These are phyloP conservation scores for Irpex sp. DNA, from an alignment of 1,284 basidiomycete genomes.

Conservation along the genomic window DNA sequence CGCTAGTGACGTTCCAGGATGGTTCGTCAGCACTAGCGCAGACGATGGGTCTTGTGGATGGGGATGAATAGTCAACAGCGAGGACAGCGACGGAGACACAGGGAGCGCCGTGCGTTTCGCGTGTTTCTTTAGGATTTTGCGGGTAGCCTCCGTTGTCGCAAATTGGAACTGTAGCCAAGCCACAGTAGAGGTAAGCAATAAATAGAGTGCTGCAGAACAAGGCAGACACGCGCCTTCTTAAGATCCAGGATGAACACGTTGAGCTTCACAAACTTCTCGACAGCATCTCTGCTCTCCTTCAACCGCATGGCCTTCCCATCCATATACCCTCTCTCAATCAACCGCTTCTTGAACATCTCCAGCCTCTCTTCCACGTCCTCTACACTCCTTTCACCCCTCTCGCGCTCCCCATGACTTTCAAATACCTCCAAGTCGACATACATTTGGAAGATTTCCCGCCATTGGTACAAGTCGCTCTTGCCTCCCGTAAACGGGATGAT, in stretches of 20 bases:
- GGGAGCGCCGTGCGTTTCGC: slow-evolving; percentile 81
- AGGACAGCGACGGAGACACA: slow-evolving; percentile 32
- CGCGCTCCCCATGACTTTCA: slow-evolving; percentile 72
- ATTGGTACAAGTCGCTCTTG: slow-evolving; percentile 81
- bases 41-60: slow-evolving; percentile 5
- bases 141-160: slow-evolving; percentile 86
- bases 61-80: slow-evolving; percentile 18
- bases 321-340: slow-evolving; percentile 59
- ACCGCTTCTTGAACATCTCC: slow-evolving; percentile 65
- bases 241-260: slow-evolving; percentile 84
- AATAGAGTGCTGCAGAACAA: background rate
- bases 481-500: slow-evolving; percentile 15
- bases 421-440: slow-evolving; percentile 91
- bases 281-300: slow-evolving; percentile 59
- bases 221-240: slow-evolving; percentile 60
- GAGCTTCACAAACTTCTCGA: slow-evolving; percentile 79
- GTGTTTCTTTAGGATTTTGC: slow-evolving; percentile 94
- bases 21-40: slow-evolving; percentile 7
- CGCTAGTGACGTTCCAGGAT: slow-evolving; percentile 53
- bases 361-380: slow-evolving; percentile 77
- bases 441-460: slow-evolving; percentile 88
- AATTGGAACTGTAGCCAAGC: slow-evolving; percentile 58
- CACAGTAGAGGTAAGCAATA: background rate
- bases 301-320: slow-evolving; percentile 60
- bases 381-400: slow-evolving; percentile 70